Conservation (phyloP, 495 filamentous ascomycete genomes). For the Aspergillus asperescens region DNA sequence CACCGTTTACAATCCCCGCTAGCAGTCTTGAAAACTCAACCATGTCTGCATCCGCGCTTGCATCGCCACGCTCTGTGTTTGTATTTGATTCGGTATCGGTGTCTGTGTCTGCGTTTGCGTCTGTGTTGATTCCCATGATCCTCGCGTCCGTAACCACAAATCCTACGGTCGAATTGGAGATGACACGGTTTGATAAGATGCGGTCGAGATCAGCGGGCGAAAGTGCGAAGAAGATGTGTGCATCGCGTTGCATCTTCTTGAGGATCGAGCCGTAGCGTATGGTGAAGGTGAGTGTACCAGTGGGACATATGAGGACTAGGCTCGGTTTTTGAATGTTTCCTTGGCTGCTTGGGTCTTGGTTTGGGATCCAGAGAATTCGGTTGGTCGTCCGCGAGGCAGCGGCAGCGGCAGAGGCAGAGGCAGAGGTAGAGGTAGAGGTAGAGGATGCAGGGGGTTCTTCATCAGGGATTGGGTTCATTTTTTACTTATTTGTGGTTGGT, state of each 20-base stretch:
- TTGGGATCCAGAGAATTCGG: too few species aligned
- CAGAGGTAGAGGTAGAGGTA: too few species aligned
- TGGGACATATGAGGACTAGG: background rate
- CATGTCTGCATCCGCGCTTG: too few species aligned
- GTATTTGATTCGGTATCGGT: background rate
- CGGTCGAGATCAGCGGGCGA: background rate
- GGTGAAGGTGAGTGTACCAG: background rate
- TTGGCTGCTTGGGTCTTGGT: too few species aligned
- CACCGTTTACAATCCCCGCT: too few species aligned
- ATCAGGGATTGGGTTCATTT: too few species aligned
- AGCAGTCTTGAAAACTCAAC: too few species aligned
- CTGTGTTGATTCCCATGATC: constrained; percentile 7
- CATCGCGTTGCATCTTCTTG: constrained; percentile 8
- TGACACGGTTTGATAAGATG: background rate
- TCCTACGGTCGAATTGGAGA: constrained; percentile 1
- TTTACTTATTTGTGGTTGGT: too few species aligned
- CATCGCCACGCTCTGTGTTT: too few species aligned
- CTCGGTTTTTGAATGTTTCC: background rate
- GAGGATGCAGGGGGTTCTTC: too few species aligned
- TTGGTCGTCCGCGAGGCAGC: too few species aligned
- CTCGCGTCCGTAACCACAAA: constrained; percentile 11
- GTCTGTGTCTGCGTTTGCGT: background rate
- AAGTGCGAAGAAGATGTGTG: background rate
- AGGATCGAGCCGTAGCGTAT: constrained; percentile 1
- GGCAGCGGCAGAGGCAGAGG: too few species aligned